phyloP scores from a whole-genome alignment of 192 early-diverging fungal species.

The Backusella morwellensis region DNA sequence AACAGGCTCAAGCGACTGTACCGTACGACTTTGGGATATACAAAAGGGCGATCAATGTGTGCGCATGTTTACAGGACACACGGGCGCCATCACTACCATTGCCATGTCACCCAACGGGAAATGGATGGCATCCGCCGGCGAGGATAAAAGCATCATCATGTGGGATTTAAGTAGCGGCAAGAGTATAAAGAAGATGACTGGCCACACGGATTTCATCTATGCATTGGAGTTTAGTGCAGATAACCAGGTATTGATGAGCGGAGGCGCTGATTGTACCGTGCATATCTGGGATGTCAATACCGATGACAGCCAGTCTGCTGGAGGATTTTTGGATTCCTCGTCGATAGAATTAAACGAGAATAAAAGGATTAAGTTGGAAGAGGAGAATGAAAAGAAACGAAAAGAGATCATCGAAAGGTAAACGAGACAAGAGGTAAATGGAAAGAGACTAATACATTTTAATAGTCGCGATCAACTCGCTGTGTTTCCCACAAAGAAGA shows the following conservation, averaged over 20 bases:
- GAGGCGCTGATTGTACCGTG: slow-evolving; percentile 85
- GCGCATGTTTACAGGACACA: slow-evolving; percentile 88
- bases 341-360: slow-evolving; percentile 2
- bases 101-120: slow-evolving; percentile 93
- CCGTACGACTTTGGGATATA: slow-evolving; percentile 90
- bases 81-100: slow-evolving; percentile 75
- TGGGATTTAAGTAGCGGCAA: slow-evolving; percentile 92
- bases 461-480: slow-evolving; percentile 55
- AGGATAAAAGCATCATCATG: slow-evolving; percentile 74
- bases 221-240: slow-evolving; percentile 85
- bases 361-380: slow-evolving; percentile 9
- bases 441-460: background rate
- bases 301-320: slow-evolving; percentile 19
- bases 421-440: background rate
- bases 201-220: slow-evolving; percentile 86
- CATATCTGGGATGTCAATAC: slow-evolving; percentile 84
- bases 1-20: slow-evolving; percentile 89
- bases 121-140: slow-evolving; percentile 85
- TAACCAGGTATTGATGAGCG: slow-evolving; percentile 80
- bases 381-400: slow-evolving; percentile 18
- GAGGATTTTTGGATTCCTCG: background rate
- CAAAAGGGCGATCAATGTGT: slow-evolving; percentile 80
- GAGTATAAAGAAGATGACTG: slow-evolving; percentile 77
- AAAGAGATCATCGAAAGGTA: slow-evolving; percentile 38
- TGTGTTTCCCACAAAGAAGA: slow-evolving; percentile 87